Base-by-base conservation (phyloP, 441 rosid genomes). In the Dalechampia spathulata region DNA sequence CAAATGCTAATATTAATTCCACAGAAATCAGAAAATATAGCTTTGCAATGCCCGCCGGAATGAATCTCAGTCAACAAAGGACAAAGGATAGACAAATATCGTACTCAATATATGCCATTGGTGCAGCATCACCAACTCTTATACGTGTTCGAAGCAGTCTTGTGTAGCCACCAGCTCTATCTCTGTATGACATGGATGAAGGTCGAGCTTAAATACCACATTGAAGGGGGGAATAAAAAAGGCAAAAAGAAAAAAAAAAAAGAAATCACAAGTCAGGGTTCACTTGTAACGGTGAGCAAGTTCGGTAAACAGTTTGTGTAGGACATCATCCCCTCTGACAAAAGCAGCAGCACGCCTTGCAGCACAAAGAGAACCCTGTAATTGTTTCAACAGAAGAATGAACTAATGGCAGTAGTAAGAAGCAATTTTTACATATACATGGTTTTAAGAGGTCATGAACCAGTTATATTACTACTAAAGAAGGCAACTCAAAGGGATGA, bases 81-180 rank as follows among this genome's bases (percentile, higher is more conserved):
- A 39, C 20, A 23, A 46, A 49, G 13, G 21, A 14, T 28, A 3
- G 32, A 61, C 7, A 54, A n/a, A 17, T 16, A 23, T 60, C 84
- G 71, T 70, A 86, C 96, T 88, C 98, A 45, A 91, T 83, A 71
- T 86, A 88, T 54, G 96, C 95, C 95, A 88, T 86, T 42, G 83
- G 86, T 44, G 95, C 98, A 67, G 96, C 98, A 75, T 91, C 98
- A 65, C 93, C 96, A 72, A 84, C 93, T 56, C 98, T 77, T 9
- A 88, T 81, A 55, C 91, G 93, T 38, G 95, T 86, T 22, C 87
- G 75, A 26, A 88, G 91, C 65, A 84, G 48, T 76, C 96, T 86
- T 13, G 99, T 89, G 73, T 85, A 92, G 55, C 97, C 99, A 69
- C 99, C 97, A 42, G 88, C 79, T 78, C 99, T 78, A 58, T 89